Conservation (phyloP, 2,329 filamentous ascomycete genomes). For the Cordyceps cicadae region DNA sequence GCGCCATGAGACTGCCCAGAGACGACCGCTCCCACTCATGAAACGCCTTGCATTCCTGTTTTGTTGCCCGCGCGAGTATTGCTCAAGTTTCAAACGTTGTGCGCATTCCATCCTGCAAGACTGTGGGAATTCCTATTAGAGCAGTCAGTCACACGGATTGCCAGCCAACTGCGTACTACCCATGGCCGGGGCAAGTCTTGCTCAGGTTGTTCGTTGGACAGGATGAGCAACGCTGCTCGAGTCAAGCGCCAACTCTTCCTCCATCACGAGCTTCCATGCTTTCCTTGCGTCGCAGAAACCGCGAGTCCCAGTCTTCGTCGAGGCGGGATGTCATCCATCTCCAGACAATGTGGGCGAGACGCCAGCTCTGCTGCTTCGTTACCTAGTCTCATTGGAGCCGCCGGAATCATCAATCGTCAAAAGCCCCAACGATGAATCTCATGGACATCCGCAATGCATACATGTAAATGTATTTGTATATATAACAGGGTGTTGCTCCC, state of each 20-base stretch:
- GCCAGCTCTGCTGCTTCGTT: background rate
- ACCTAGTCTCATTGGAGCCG: no score
- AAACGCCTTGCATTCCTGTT: background rate
- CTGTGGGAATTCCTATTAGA: background rate
- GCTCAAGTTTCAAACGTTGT: background rate
- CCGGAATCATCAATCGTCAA: background rate
- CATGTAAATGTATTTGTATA: background rate
- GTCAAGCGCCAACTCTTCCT: background rate
- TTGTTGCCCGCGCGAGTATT: background rate
- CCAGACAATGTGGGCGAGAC: conserved; percentile 3
- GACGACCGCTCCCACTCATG: background rate
- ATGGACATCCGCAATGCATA: background rate
- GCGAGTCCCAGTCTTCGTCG: background rate
- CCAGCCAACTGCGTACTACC: background rate
- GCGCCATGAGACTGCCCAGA: background rate
- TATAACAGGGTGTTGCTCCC: background rate
- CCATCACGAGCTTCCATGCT: background rate
- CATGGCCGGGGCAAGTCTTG: background rate
- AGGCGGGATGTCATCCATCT: background rate
- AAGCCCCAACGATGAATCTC: background rate
- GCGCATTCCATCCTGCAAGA: background rate
- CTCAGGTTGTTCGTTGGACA: background rate
- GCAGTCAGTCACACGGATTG: background rate
- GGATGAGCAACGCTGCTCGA: conserved; percentile 3
- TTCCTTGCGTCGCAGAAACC: background rate